Base-by-base conservation (phyloP, 139 green algal species). In the Tetradesmus obliquus region DNA sequence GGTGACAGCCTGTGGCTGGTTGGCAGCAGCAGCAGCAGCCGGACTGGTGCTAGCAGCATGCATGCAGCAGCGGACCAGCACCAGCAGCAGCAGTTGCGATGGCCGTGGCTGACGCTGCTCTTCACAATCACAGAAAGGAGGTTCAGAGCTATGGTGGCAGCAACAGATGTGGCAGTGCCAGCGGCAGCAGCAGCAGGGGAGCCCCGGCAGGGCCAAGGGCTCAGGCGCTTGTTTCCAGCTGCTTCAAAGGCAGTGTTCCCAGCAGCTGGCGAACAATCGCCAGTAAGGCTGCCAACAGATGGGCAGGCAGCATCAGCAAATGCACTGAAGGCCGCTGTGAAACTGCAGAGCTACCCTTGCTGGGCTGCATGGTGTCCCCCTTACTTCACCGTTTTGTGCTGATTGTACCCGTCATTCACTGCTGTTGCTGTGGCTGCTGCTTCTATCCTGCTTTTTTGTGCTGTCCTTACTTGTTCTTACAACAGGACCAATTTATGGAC, bases 401-500 rank as follows among this genome's bases (percentile, higher is more conserved):
- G n/a, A n/a, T n/a, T n/a, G n/a, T n/a, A n/a, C 72, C 9, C 20
- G 72, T 24, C 12, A 72, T 10, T 12, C 71, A 1, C 72, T 24
- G 19, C 72, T 81, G 17, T 0, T 19, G 72, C 72, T 81, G 60
- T n/a, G n/a, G 19, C 9, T 15, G 72, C 72, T 81, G 17, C 17
- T 19, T 17, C 72, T 81, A 3, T 45, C 0, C 32, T 45, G 32
- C 32, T 45, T 0, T 45, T 45, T 8, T 81, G 72, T 71, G 60
- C 60, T 71, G 60, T 66, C 12, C 72, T 2, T n/a, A n/a, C n/a
- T 22, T 81, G 1, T 71, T 10, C 3, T 71, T 20, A 13, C 1
- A 19, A 74, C 91, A 98, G 96, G 97, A 97, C 88, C 98, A 99
- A 93, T 99, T 98, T 88, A 95, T 99, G 86, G 98, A 99, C 93